A percentile compares a stretch with the other conserved stretches of the same genome.
Conservation (phyloP, 106 monocot genomes). For the Dendrobium huoshanense region DNA sequence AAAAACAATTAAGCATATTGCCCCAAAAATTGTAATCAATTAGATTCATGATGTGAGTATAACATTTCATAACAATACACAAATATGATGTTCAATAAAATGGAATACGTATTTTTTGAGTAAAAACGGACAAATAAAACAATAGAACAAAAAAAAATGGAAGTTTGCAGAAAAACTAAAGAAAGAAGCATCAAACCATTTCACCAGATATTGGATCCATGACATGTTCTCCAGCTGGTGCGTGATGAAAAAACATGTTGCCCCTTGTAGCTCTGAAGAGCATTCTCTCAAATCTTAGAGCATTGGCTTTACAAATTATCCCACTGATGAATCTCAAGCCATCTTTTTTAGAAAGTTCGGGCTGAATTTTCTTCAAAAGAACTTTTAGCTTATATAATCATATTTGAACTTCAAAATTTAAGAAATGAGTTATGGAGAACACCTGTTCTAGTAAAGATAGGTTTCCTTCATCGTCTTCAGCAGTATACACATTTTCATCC, state of each 20-base stretch:
- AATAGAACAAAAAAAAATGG: neutral
- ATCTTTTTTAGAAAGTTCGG: slow-evolving; percentile 51
- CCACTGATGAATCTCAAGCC: slow-evolving; percentile 95
- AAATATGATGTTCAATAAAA: neutral
- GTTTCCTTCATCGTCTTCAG: slow-evolving; percentile 37
- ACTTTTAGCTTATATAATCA: slow-evolving; percentile 5
- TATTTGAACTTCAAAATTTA: slow-evolving; percentile 3
- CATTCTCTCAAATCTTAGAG: slow-evolving; percentile 85
- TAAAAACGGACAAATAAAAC: neutral
- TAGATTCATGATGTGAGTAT: neutral
- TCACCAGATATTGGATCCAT: slow-evolving; percentile 82
- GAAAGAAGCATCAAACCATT: slow-evolving; percentile 42
- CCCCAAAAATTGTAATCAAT: neutral
- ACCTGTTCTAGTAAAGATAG: slow-evolving; percentile 92
- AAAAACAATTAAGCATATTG: neutral
- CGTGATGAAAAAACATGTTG: slow-evolving; percentile 97
- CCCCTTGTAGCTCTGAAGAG: slow-evolving; percentile 98
- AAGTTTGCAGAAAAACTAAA: neutral
- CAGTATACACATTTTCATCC: slow-evolving; percentile 63
- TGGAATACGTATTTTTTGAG: neutral
- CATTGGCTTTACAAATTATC: slow-evolving; percentile 84
- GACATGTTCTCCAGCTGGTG: slow-evolving; percentile 83
- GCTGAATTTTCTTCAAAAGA: slow-evolving; percentile 46
- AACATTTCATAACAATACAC: neutral
- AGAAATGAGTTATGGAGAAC: neutral